Conservation (phyloP, 2,329 filamentous ascomycete genomes). For the Colletotrichum sp. region DNA sequence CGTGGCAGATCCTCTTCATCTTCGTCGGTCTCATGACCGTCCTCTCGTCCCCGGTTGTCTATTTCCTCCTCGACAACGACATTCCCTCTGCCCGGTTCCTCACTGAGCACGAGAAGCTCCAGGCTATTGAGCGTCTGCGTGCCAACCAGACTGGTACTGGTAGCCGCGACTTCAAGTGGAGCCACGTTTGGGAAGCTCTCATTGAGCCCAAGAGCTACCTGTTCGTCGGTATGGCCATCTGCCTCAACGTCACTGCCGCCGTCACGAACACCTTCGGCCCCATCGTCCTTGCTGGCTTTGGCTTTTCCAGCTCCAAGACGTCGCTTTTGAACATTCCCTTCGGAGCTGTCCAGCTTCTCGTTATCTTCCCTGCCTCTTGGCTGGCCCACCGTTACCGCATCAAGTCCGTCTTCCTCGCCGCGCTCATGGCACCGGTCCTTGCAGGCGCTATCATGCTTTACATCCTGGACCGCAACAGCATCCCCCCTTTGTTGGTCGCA, state of each 20-base stretch:
- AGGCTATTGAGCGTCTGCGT: slow-evolving; percentile 74
- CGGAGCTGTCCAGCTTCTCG: slow-evolving; percentile 63
- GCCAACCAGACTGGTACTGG: slow-evolving; percentile 79
- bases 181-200: slow-evolving; percentile 62
- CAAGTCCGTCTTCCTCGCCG: slow-evolving; percentile 61
- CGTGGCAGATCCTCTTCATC: slow-evolving; percentile 61
- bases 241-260: slow-evolving; percentile 68
- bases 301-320: slow-evolving; percentile 62
- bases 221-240: slow-evolving; percentile 64
- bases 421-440: slow-evolving; percentile 64
- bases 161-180: slow-evolving; percentile 71
- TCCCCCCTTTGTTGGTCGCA: slow-evolving; percentile 56
- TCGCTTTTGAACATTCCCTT: slow-evolving; percentile 73
- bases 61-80: slow-evolving; percentile 65
- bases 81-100: slow-evolving; percentile 61
- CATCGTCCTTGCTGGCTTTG: slow-evolving; percentile 65
- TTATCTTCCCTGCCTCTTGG: slow-evolving; percentile 65
- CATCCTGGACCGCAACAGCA: slow-evolving; percentile 46
- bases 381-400: slow-evolving; percentile 60
- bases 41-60: slow-evolving; percentile 60
- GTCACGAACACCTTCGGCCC: slow-evolving; percentile 72
- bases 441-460: slow-evolving; percentile 65
- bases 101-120: slow-evolving; percentile 67
- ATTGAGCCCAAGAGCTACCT: slow-evolving; percentile 60
- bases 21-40: slow-evolving; percentile 68